Conservation (phyloP, 192 early-diverging fungal genomes). For the Oehlia diaphana region DNA sequence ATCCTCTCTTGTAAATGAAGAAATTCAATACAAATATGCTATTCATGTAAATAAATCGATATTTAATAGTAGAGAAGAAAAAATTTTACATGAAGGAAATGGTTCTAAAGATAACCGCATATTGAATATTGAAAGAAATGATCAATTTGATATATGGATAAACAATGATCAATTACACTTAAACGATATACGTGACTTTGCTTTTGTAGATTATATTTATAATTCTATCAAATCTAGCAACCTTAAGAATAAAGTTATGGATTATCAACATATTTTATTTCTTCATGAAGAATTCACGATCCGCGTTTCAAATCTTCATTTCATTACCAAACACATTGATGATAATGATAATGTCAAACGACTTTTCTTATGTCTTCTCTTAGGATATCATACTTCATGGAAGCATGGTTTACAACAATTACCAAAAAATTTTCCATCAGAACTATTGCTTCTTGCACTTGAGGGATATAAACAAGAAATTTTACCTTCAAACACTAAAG, state of each 20-base stretch:
- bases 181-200: neutral
- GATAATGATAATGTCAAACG: neutral
- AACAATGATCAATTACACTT: neutral
- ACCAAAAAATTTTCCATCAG: neutral
- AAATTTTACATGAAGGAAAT: neutral
- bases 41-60: neutral
- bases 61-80: neutral
- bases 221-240: neutral
- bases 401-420: neutral
- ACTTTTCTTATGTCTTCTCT: conserved; percentile 1
- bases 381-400: neutral
- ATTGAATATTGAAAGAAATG: neutral
- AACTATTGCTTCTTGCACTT: neutral
- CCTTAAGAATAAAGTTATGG: conserved; percentile 2
- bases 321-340: neutral
- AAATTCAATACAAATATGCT: neutral
- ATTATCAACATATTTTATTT: neutral
- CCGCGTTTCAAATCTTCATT: neutral
- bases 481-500: neutral
- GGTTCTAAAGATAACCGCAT: neutral
- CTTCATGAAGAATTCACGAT: neutral
- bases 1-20: neutral
- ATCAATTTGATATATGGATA: neutral
- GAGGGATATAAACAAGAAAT: neutral
- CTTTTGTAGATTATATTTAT: neutral